These are phyloP conservation scores for Posidonia australis DNA, from an alignment of 106 monocot genomes.

Conservation along the genomic window DNA sequence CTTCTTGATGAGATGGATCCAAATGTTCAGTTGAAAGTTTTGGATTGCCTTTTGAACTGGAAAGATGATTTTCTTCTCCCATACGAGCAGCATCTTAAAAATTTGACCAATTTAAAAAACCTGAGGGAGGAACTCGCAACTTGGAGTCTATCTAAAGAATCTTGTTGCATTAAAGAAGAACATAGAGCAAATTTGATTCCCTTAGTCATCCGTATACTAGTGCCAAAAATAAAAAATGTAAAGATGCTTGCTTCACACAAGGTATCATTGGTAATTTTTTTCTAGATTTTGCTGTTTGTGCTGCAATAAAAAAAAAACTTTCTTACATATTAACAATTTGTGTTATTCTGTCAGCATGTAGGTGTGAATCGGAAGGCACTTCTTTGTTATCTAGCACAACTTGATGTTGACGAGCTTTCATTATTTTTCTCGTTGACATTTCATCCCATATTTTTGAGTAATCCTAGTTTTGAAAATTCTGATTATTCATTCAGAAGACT, in stretches of 20 bases:
- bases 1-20: constrained; percentile 77
- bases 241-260: constrained; percentile 64
- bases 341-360: constrained; percentile 47
- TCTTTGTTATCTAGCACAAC: constrained; percentile 67
- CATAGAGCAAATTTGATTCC: constrained; percentile 66
- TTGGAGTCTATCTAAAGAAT: constrained; percentile 77
- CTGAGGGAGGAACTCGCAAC: constrained; percentile 74
- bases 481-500: constrained; percentile 5
- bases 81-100: constrained; percentile 61
- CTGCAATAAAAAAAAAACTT: neutral
- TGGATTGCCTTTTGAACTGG: constrained; percentile 89
- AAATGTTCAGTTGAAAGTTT: constrained; percentile 59
- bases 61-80: constrained; percentile 78
- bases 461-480: constrained; percentile 1
- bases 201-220: constrained; percentile 56
- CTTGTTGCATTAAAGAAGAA: constrained; percentile 36
- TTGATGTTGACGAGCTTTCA: constrained; percentile 65
- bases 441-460: constrained; percentile 43
- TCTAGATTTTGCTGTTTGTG: neutral
- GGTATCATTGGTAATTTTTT: constrained; percentile 21
- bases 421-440: constrained; percentile 64
- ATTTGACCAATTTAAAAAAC: constrained; percentile 44
- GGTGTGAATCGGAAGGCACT: constrained; percentile 63
- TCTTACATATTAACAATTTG: neutral
- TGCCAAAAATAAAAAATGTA: constrained; percentile 75